These are phyloP conservation scores for Suillus americanus DNA, from an alignment of 768 basidiomycete species.

Conservation along the genomic window DNA sequence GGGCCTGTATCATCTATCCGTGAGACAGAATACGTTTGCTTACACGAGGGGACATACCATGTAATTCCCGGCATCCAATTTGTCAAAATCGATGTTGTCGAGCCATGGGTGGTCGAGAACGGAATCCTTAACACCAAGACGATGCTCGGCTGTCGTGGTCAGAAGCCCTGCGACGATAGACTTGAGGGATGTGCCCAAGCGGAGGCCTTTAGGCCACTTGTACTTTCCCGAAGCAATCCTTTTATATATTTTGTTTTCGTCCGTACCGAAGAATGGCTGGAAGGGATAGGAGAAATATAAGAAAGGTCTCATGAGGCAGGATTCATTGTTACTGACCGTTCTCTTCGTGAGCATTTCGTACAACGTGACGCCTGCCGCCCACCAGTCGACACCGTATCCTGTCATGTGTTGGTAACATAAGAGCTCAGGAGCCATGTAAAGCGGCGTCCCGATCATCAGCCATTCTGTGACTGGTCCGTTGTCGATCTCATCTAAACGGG, in stretches of 20 bases:
- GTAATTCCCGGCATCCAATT: slow-evolving; percentile 42
- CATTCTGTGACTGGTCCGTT: slow-evolving; percentile 26
- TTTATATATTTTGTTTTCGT: slow-evolving; percentile 26
- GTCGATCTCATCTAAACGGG: slow-evolving; percentile 21
- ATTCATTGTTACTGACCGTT: slow-evolving; percentile 25
- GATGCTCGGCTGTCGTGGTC: slow-evolving; percentile 23
- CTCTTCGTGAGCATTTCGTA: slow-evolving; percentile 52
- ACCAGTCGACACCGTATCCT: slow-evolving; percentile 51
- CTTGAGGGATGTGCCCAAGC: slow-evolving; percentile 40
- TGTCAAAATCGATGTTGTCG: slow-evolving; percentile 44
- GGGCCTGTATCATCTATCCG: slow-evolving; percentile 36
- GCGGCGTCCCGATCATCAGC: slow-evolving; percentile 41
- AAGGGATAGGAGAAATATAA: neutral
- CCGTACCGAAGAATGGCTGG: slow-evolving; percentile 16
- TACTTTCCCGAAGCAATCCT: slow-evolving; percentile 27
- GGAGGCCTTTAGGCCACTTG: slow-evolving; percentile 39
- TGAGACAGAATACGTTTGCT: neutral
- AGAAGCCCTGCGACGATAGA: slow-evolving; percentile 44
- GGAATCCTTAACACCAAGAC: slow-evolving; percentile 39
- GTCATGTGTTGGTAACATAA: slow-evolving; percentile 20
- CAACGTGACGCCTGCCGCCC: slow-evolving; percentile 48
- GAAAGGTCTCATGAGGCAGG: neutral
- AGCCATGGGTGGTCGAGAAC: slow-evolving; percentile 48
- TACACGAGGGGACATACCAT: slow-evolving; percentile 36
- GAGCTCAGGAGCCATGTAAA: slow-evolving; percentile 53